Base-by-base conservation (phyloP, 2,329 filamentous ascomycete species). In the Aspergillus terreus region DNA sequence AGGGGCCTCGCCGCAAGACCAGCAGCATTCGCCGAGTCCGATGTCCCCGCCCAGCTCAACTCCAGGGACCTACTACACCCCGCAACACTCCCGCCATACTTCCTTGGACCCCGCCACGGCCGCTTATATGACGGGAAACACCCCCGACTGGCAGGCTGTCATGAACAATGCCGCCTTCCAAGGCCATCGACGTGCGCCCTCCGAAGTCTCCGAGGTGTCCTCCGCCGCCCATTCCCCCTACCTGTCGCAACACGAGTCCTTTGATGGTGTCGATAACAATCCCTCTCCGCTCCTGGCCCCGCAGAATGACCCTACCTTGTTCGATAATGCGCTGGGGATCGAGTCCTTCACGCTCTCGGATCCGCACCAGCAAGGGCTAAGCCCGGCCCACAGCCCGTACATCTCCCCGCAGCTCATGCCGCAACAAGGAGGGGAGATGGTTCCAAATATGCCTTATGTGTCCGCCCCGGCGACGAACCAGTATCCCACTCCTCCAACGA, bases 191-290 rank as follows among this genome's bases (percentile, higher is more conserved):
- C 84, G 92, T 63, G 85, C 83, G 35, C 88, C 90, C 1, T 96
- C 92, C n/a, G 92, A 96, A 61, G 90, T 87, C 63, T 96, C 91
- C 2, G 92, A 96, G 60, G 86, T 96, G 5, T 96, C 83, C 2
- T 95, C 90, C 15, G 88, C 86, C 14, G 85, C 88, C 19, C 88
- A 86, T 21, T 96, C 92, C 15, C 92, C 92, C 3, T 90, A 90
- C 64, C 74, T 96, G 51, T 82, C 81, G 25, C 87, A 87, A 59
- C 81, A 87, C 54, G 92, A 96, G 63, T 83, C 77, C 57, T 95
- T 95, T 64, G 91, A 96, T 17, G 72, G 78, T n/a, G 78, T 81
- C 47, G 82, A 88, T 76, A 83, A 56, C 80, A 86, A 70, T 50
- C 86, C 89, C 54, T 96, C 92, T 6, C 92, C 92, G 1, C 82